Conservation (phyloP, 164 flowering plant species). For the Litsea cubeba region DNA sequence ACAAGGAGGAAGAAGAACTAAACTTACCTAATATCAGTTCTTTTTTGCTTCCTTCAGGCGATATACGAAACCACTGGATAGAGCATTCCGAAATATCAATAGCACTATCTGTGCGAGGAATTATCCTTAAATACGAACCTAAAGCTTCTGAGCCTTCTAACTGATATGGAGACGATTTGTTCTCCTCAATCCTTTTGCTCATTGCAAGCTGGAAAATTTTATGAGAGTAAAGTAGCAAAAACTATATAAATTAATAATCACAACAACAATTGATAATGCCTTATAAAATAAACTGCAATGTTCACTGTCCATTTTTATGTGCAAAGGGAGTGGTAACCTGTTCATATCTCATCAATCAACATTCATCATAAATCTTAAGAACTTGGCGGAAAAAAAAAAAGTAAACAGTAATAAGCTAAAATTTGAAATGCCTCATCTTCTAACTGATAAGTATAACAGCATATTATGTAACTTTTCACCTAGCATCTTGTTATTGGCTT, state of each 20-base stretch:
- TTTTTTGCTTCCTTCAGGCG: conserved; percentile 60
- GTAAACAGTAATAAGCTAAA: no score
- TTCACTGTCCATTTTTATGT: no score
- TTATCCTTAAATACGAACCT: conserved; percentile 70
- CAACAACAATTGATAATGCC: background rate
- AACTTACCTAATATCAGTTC: conserved; percentile 73
- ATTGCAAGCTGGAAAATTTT: conserved; percentile 51
- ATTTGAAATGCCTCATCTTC: background rate
- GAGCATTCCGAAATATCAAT: conserved; percentile 63
- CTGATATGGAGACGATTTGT: conserved; percentile 41
- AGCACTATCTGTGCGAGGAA: conserved; percentile 45
- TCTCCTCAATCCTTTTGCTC: conserved; percentile 56
- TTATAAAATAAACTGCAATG: background rate
- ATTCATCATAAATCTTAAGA: background rate
- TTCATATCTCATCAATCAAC: background rate
- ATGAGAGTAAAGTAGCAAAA: conserved; percentile 1
- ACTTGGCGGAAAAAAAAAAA: background rate
- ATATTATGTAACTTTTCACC: no score
- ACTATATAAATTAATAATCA: background rate
- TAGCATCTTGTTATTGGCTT: no score
- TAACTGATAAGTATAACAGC: no score
- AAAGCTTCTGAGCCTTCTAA: conserved; percentile 74
- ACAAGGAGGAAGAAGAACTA: background rate
- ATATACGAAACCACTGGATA: conserved; percentile 85
- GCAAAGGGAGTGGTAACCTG: background rate